Base-by-base conservation (phyloP, 202 grass and related monocot genomes). In the Eragrostis tef region DNA sequence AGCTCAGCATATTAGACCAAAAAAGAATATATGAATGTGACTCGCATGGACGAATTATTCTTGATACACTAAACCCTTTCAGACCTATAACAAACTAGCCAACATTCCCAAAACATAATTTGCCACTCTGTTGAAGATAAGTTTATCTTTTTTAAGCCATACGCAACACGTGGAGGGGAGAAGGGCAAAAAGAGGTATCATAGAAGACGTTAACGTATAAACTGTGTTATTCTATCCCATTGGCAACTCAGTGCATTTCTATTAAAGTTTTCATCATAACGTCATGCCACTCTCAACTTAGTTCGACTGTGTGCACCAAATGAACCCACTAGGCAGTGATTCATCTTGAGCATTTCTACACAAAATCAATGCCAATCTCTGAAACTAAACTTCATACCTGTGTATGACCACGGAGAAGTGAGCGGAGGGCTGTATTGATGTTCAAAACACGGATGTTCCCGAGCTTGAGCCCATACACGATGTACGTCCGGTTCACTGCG, bases 351-450 rank as follows among this genome's bases (percentile, higher is more conserved):
- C 22, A 84, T 62, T 70, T 80, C 56, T 77, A 58, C 15, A 62
- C 39, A n/a, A 42, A 57, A 56, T 27, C 2, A 27, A 56, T 41
- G 17, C 15, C 26, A 53, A 29, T 24, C 46, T 81, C 31, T 27
- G 14, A 36, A 80, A 52, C 11, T 51, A 65, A 14, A 68, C 6
- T 27, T 9, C 54, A 64, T 84, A 99, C 96, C 96, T 99, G 96
- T 47, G 96, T 70, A 53, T 99, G 96, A 58, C 96, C 96, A 58
- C 93, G 89, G 60, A 99, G 93, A 20, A 99, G 93, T 4, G 96
- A 96, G 79, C 96, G 91, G 43, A 99, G 87, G 11, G 93, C 92
- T 26, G 96, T 99, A 57, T 99, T 93, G 83, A 95, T 99, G 87
- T 99, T 99, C 0, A 99, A 89, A 73, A 96, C 90, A 31, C 96